Base-by-base conservation (phyloP, 495 filamentous ascomycete species). In the Annulohypoxylon nitens region DNA sequence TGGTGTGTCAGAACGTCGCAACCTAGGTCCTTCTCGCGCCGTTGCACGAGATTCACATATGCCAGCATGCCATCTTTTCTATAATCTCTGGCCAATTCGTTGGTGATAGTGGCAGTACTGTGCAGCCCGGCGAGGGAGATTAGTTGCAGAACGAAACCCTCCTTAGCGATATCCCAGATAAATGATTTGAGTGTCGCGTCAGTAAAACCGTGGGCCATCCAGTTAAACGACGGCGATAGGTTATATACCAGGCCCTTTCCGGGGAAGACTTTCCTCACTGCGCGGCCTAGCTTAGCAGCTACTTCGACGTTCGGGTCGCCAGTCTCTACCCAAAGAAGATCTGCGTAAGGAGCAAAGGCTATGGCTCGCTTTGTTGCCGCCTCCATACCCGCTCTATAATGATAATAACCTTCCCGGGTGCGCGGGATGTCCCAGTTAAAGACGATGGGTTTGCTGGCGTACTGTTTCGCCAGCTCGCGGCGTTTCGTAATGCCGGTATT, bases 1-100 rank as follows among this genome's bases (percentile, higher is more conserved):
- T 99, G 96, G 80, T 99, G 96, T 36, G 95, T 99, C 65, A 99
- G 85, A 14, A 99, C 96, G 78, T 99, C 96, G 20, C 94, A 93
- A 12, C 93, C 94, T 6, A 96, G 79, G 66, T 97, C 95, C 84
- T 97, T 97, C 85, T 99, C 96, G 57, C 91, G 87, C 41, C 87
- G 82, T 78, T 99, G 96, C 41, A 99, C 89, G 4, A 97, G 81
- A 36, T 97, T 90, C 5, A 99, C 96, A 79, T 99, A 99, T 5
- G 96, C 96, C 57, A 92, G 83, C 96, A 99, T 99, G 18, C 96
- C 96, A 68, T 97, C 91, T 25, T 88, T 86, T 85, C 93, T 97
- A 85, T 96, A 99, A 12, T 83, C 87, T 63, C 85, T 87, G 4
- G 93, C 93, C 12, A 99, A 85, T 83, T 99, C 93, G 39, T 89